These are phyloP conservation scores for Delonix regia DNA, from an alignment of 306 rosid genomes.

Conservation along the genomic window DNA sequence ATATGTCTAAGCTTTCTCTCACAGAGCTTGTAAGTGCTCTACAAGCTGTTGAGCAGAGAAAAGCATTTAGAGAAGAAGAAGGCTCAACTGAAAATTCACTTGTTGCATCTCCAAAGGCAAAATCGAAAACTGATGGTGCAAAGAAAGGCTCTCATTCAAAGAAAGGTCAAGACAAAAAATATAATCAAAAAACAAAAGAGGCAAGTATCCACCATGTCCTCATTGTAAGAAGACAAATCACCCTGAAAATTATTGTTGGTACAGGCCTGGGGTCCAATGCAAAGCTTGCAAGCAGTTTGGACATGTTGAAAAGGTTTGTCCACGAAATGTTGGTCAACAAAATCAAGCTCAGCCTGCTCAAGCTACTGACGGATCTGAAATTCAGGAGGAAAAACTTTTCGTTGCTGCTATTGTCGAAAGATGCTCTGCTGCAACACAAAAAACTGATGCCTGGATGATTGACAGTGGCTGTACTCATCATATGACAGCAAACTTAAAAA, in stretches of 20 bases:
- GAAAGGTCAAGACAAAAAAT: too few species aligned
- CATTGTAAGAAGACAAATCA: neutral
- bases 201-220: neutral
- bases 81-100: neutral
- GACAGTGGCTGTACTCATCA: neutral
- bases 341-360: neutral
- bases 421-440: neutral
- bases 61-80: too few species aligned
- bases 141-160: neutral
- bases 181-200: too few species aligned
- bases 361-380: neutral
- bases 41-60: neutral
- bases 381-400: neutral
- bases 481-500: neutral
- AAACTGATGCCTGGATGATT: neutral
- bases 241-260: neutral
- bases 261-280: neutral
- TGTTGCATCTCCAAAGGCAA: neutral
- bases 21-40: neutral
- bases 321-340: too few species aligned
- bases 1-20: neutral
- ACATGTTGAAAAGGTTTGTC: neutral
- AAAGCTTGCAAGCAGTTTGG: neutral
- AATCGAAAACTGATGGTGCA: neutral
- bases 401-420: neutral